Percentiles rank a stretch among this genome's conserved stretches.
Evolutionary conservation across 306 rosid species (phyloP).

Genomic region (Herpetospermum pedunculosum): DNA sequence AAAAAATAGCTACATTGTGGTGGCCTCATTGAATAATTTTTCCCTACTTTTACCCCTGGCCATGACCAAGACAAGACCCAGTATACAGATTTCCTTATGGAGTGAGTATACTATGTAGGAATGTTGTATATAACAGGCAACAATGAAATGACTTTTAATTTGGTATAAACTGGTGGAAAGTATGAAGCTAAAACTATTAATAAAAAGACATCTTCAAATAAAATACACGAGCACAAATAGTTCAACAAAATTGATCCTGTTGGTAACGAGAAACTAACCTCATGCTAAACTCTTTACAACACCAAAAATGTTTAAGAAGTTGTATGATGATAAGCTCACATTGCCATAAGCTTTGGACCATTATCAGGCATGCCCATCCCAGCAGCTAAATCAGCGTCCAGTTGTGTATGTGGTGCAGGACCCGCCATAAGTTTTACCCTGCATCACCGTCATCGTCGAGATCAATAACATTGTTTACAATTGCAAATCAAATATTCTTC

Average conservation of each 20-base stretch:
- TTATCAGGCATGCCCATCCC: constrained; percentile 99
- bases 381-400: constrained; percentile 82
- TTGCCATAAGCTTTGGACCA: constrained; percentile 83
- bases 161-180: background rate
- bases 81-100: too few species aligned
- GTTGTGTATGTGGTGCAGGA: constrained; percentile 83
- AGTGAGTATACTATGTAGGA: background rate
- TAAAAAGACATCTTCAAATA: background rate
- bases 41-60: too few species aligned
- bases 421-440: constrained; percentile 66
- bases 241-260: background rate
- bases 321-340: constrained; percentile 14
- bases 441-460: constrained; percentile 5
- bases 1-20: too few species aligned
- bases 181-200: background rate
- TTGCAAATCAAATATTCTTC: background rate
- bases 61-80: too few species aligned
- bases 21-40: too few species aligned
- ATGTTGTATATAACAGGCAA: background rate
- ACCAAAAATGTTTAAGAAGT: background rate
- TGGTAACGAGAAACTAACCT: background rate
- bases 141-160: background rate
- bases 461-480: background rate
- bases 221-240: background rate
- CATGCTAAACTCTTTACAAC: background rate